Evolutionary conservation across 1,284 basidiomycete genomes (phyloP), one percentile per base, ranked within the genome.

Genomic region (Tranzscheliella williamsii): DNA sequence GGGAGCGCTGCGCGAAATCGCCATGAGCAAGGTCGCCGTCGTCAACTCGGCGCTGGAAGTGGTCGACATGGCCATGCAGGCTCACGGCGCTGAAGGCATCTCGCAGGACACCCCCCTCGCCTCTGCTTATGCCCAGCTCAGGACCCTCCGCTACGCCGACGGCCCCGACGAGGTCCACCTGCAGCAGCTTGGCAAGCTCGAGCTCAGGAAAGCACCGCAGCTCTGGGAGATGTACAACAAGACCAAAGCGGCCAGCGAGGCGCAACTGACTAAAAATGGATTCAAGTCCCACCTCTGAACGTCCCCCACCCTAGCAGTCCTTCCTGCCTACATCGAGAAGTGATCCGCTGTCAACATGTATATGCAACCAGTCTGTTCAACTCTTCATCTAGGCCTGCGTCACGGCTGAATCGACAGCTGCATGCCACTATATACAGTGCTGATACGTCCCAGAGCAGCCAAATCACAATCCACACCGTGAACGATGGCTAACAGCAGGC

Each of bases 1-100:
- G 79, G 92, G 90, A 31, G 94, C 95, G 0, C 78, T 96, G 79
- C 93, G 93, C 79, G 94, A 97, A 79, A 98, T 98, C 72, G 93
- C 90, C 31, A 90, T 96, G 64, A 90, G 91, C 48, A 98, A 98
- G 84, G 92, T 89, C 8, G 66, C 56, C 1, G 91, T 97, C 5
- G 92, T 93, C 21, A 84, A 83, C 0, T 89, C 94, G 85, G 91
- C 92, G 0, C 83, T 90, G 42, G 81, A 82, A 24, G 87, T 98
- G 46, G 83, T 97, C 42, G 95, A 98, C 81, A 86, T 91, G 29
- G 89, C 91, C 1, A 97, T 98, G 60, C 94, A 98, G 82, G 83
- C 67, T 5, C 65, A 90, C 75, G 94, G 94, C 47, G 94, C 91
- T 20, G 94, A 96, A 80, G 94, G 94, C 50, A 81, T 98, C 44